Percentiles rank a stretch among this genome's conserved stretches.
Evolutionary conservation across 2,329 filamentous ascomycete genomes (phyloP).

Genomic region (Botrytis deweyae): DNA sequence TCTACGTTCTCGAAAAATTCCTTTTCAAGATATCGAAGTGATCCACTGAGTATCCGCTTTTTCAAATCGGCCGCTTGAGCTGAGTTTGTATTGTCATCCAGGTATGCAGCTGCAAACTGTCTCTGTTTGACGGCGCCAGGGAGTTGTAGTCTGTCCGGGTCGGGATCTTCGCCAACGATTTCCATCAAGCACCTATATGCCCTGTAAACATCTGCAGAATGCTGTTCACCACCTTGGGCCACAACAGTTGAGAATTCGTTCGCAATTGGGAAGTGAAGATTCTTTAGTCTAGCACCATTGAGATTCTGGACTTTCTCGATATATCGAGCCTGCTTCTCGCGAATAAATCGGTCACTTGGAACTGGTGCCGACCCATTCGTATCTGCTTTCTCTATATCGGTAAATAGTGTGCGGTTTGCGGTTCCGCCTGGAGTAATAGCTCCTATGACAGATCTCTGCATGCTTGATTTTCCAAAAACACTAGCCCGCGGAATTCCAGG

Average conservation of each 20-base stretch:
- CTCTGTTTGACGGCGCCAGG: constrained; percentile 70
- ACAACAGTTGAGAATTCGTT: constrained; percentile 76
- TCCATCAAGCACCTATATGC: constrained; percentile 79
- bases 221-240: constrained; percentile 64
- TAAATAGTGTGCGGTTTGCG: constrained; percentile 61
- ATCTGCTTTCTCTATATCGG: constrained; percentile 62
- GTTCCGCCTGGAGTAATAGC: constrained; percentile 66
- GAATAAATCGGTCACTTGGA: constrained; percentile 70
- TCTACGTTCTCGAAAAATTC: constrained; percentile 79
- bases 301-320: constrained; percentile 76
- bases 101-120: constrained; percentile 72
- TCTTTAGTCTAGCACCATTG: constrained; percentile 69
- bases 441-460: constrained; percentile 86
- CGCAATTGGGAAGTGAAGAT: constrained; percentile 69
- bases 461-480: constrained; percentile 65
- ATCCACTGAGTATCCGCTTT: constrained; percentile 77
- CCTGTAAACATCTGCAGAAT: constrained; percentile 73
- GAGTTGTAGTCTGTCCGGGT: constrained; percentile 57
- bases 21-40: constrained; percentile 75
- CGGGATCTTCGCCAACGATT: constrained; percentile 71
- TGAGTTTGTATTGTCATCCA: constrained; percentile 71
- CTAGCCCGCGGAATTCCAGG: constrained; percentile 46
- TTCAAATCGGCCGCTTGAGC: constrained; percentile 64
- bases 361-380: constrained; percentile 46
- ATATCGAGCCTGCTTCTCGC: constrained; percentile 82